Evolutionary conservation across 805 yeast genomes (phyloP), one percentile per base, ranked within the genome.

Genomic region (Candida broadrunensis): DNA sequence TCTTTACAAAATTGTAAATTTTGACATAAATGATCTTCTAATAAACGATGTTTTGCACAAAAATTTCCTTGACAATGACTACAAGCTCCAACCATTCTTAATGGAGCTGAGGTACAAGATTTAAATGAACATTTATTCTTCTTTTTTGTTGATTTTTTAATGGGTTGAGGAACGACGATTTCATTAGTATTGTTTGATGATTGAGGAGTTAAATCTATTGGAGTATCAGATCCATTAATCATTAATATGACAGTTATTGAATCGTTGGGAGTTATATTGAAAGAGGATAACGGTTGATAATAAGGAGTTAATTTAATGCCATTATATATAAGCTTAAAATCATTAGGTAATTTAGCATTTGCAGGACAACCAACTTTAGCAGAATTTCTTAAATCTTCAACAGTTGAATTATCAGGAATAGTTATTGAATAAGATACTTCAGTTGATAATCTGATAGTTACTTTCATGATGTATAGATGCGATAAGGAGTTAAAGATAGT

Each of bases 1-100:
- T 88, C 90, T 70, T 87, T 87, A 70, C 95, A 88, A 48, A 68
- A 74, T 55, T 83, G 84, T 44, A 88, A 73, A 5, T 93, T 95
- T 42, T 75, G 71, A 59, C 97, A 88, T 44, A 73, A 60, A 64
- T 88, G 97, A 61, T 83, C 88, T 63, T 88, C 97, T 65, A 89
- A 71, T 41, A 88, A 70, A 42, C 97, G 76, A 66, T 88, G 97
- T 54, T 85, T 84, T 24, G 91, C 83, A 63, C 97, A 88, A 61
- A 80, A 88, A 55, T 83, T 84, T 34, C 95, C 95, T 36, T 78
- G 78, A 61, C 97, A 88, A 57, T 82, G 85, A 39, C 81, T 76
- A 61, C 97, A 88, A 59, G 83, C 89, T 36, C 97, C 97, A 33
- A 87, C 81, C 71, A 78, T 72, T 50, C 81, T 66, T 36, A 77